These are phyloP conservation scores for Suhomyces ambrosiae DNA, from an alignment of 1,139 yeast genomes.

Conservation along the genomic window DNA sequence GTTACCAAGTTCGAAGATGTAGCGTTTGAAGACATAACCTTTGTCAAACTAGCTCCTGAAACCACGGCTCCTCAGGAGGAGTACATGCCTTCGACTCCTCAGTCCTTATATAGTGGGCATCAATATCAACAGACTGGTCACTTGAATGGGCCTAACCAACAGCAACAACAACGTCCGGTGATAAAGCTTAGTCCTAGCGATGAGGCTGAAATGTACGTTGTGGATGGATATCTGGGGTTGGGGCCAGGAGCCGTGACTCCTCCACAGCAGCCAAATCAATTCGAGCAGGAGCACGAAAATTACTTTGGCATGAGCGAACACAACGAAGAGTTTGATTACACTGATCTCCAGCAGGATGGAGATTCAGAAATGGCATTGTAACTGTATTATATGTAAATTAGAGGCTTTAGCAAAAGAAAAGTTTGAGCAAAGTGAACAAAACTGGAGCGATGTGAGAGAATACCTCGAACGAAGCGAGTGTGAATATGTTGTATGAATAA, in stretches of 20 bases:
- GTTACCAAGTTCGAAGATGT: constrained; percentile 47
- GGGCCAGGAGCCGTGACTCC: constrained; percentile 19
- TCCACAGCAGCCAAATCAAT: constrained; percentile 16
- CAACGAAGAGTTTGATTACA: constrained; percentile 12
- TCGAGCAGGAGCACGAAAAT: constrained; percentile 41
- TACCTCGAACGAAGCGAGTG: too few relatives aligned
- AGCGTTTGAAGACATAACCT: constrained; percentile 41
- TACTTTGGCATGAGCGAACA: constrained; percentile 37
- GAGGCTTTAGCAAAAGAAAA: neutral
- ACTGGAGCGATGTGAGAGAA: neutral
- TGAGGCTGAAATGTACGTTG: constrained; percentile 45
- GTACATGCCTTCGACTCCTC: constrained; percentile 41
- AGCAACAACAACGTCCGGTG: constrained; percentile 1
- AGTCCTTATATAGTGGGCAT: constrained; percentile 28
- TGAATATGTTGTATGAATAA: too few relatives aligned
- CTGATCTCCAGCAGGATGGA: constrained; percentile 11
- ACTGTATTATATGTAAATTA: constrained; percentile 13
- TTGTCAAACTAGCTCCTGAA: constrained; percentile 16
- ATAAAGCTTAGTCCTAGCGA: constrained; percentile 39
- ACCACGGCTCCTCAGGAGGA: constrained; percentile 13
- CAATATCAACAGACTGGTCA: constrained; percentile 12
- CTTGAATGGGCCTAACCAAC: constrained; percentile 1
- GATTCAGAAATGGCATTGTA: constrained; percentile 9
- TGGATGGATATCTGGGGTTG: constrained; percentile 36
- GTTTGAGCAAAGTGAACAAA: neutral